Evolutionary conservation across 345 rosid species (phyloP).

Genomic region (Theobroma cacao): DNA sequence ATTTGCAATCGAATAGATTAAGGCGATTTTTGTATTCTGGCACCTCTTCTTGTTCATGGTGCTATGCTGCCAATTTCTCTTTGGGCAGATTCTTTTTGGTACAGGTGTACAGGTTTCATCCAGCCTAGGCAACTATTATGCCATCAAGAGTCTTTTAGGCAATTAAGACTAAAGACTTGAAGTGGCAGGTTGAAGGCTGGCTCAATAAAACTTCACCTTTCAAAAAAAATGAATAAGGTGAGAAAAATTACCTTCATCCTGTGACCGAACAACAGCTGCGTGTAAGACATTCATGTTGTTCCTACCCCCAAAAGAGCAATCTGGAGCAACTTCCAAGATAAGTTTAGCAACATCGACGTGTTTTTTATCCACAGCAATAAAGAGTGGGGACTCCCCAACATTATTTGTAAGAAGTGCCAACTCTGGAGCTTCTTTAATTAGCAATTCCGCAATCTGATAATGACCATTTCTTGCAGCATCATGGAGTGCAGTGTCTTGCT

Average conservation of each 20-base stretch:
- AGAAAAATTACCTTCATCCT: conserved; percentile 4
- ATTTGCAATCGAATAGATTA: too few species aligned
- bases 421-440: conserved; percentile 17
- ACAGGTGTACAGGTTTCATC: too few species aligned
- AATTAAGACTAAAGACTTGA: too few species aligned
- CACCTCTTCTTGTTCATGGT: too few species aligned
- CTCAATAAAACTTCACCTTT: too few species aligned
- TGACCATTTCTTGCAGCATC: conserved; percentile 21
- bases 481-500: conserved; percentile 23
- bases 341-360: neutral
- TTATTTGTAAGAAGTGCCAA: neutral
- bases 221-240: neutral
- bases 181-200: too few species aligned
- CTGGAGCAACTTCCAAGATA: conserved; percentile 12
- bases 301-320: conserved; percentile 12
- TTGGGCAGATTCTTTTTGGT: too few species aligned
- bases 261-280: conserved; percentile 23
- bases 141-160: too few species aligned
- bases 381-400: conserved; percentile 21
- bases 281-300: conserved; percentile 22
- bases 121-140: too few species aligned
- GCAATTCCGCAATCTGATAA: conserved; percentile 1
- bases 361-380: conserved; percentile 25
- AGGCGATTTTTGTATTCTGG: too few species aligned
- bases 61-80: too few species aligned